Base-by-base conservation (phyloP, 306 rosid genomes). In the Calophaca sinica region DNA sequence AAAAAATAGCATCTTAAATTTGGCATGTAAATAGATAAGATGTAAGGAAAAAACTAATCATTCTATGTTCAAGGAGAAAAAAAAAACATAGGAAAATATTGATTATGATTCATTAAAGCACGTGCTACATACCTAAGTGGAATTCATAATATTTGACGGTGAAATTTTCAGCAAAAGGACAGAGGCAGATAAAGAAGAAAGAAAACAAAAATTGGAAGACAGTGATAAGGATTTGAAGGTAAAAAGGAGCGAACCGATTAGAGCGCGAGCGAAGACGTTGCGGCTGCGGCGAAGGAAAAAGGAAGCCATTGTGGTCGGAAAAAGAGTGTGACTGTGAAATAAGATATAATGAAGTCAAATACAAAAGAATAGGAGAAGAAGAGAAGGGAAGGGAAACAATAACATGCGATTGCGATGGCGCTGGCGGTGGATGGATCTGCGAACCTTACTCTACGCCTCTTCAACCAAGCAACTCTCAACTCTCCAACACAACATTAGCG, bases 301-400 rank as follows among this genome's bases (percentile, higher is more conserved):
- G 11, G 90, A 87, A 36, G 87, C 83, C 94, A 91, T 91, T 74
- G 62, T 9, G 41, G 42, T 58, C 14, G 35, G 9, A 72, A 26
- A 50, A 79, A 48, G 53, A 38, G 12, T 31, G 51, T 6, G 44
- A 44, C 13, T 8, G 10, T 28, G 66, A 53, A 75, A 48, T 63
- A 38, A 45, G 11, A 62, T 3, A 32, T 49, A 60, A 42, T 11
- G 20, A 3, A 39, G 83, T 72, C 46, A 73, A 72, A 44, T 32
- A 42, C 2, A 9, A 42, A 42, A 7, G 9, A 2, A 45, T 6
- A 1, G 6, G 41, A 41, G 36, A 13, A 48, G 53, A 72, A 13
- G 5, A 7, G 0, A 9, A 42, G 4, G 13, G 9, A 45, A 11
- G 4, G 26, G 15, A 9, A 9, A 51, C 5, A 7, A 10, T 48